phyloP scores from a whole-genome alignment of 2,329 filamentous ascomycete genomes.

The Ciborinia camelliae region DNA sequence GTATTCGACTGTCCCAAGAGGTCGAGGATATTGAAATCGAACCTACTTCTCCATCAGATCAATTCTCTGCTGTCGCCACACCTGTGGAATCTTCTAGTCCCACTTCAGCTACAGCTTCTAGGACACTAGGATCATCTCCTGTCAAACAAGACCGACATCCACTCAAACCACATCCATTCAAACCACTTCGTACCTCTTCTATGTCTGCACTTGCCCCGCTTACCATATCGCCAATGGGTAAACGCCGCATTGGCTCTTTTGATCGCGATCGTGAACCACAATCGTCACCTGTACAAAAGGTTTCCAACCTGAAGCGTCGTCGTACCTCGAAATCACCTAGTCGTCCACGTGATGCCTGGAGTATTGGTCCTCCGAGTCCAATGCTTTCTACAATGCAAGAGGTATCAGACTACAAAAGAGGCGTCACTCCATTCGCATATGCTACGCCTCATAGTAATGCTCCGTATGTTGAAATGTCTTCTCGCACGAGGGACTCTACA shows the following conservation, averaged over 20 bases:
- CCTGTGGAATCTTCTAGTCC: constrained; percentile 32
- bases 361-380: constrained; percentile 37
- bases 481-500: constrained; percentile 21
- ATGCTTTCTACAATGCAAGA: constrained; percentile 30
- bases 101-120: constrained; percentile 25
- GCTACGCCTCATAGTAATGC: constrained; percentile 70
- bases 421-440: constrained; percentile 65
- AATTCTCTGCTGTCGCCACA: constrained; percentile 36
- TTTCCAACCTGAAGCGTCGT: constrained; percentile 30
- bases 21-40: constrained; percentile 29
- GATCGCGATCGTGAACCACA: constrained; percentile 35
- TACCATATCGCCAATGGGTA: constrained; percentile 40
- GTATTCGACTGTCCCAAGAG: constrained; percentile 43
- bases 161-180: constrained; percentile 46
- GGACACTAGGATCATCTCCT: constrained; percentile 21
- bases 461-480: constrained; percentile 37
- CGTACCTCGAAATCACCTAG: constrained; percentile 56
- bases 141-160: constrained; percentile 34
- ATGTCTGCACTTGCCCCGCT: constrained; percentile 45
- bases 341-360: constrained; percentile 50
- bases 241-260: constrained; percentile 48
- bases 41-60: constrained; percentile 33
- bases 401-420: constrained; percentile 33
- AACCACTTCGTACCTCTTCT: constrained; percentile 52
- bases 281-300: constrained; percentile 24